phyloP scores from a whole-genome alignment of 2,329 filamentous ascomycete species.

The Endothia cerciana region DNA sequence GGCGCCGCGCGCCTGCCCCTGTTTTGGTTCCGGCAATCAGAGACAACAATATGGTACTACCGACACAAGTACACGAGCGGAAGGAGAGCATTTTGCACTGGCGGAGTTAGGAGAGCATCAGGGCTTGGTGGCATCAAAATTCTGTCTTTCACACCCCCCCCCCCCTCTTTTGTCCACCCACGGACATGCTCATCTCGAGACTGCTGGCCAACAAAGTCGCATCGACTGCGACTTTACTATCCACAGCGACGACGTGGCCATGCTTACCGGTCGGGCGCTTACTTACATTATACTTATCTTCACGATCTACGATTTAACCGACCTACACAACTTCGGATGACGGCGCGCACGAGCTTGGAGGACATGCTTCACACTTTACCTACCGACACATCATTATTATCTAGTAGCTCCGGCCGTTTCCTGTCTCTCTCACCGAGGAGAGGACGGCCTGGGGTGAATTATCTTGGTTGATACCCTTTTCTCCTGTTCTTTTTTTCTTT shows the following conservation, averaged over 20 bases:
- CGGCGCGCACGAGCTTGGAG: slow-evolving; percentile 22
- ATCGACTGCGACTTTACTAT: slow-evolving; percentile 1
- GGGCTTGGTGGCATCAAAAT: slow-evolving; percentile 26
- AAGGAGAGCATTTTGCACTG: slow-evolving; percentile 21
- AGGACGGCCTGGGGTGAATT: slow-evolving; percentile 29
- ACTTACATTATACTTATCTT: slow-evolving; percentile 1
- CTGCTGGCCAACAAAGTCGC: neutral
- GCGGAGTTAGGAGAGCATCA: slow-evolving; percentile 26
- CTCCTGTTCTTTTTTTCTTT: neutral
- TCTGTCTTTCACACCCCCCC: too few relatives aligned
- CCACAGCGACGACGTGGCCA: slow-evolving; percentile 2
- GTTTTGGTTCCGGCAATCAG: slow-evolving; percentile 22
- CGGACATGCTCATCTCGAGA: neutral
- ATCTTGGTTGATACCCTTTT: slow-evolving; percentile 19
- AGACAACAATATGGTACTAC: slow-evolving; percentile 9
- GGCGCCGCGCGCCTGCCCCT: slow-evolving; percentile 25
- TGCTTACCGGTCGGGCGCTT: slow-evolving; percentile 3
- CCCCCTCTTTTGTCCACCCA: neutral
- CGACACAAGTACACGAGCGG: neutral
- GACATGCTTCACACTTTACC: slow-evolving; percentile 19
- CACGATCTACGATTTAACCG: slow-evolving; percentile 14
- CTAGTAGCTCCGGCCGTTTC: slow-evolving; percentile 14
- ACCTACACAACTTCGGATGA: slow-evolving; percentile 13
- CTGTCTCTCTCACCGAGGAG: slow-evolving; percentile 12
- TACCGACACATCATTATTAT: slow-evolving; percentile 9